Percentiles rank a stretch among this genome's conserved stretches.
Evolutionary conservation across 2,329 filamentous ascomycete species (phyloP).

Genomic region (Fusarium sp.): DNA sequence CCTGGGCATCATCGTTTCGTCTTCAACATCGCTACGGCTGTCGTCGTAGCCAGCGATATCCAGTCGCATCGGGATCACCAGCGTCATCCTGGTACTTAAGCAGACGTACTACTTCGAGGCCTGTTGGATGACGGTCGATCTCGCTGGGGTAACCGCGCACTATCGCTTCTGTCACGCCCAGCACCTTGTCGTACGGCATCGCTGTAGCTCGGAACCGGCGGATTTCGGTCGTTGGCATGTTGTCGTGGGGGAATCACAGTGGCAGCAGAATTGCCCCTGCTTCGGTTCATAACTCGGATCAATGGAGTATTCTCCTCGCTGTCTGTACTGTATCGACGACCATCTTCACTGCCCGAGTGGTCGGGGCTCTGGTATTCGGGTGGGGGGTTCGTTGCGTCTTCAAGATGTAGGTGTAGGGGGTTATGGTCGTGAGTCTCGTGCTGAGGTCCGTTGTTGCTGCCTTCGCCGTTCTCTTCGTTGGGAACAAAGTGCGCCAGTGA

Average conservation of each 20-base stretch:
- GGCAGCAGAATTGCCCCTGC: slow-evolving; percentile 60
- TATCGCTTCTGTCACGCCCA: slow-evolving; percentile 40
- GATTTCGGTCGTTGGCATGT: slow-evolving; percentile 47
- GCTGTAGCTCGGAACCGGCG: slow-evolving; percentile 86
- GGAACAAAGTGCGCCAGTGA: slow-evolving; percentile 87
- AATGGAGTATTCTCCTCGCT: slow-evolving; percentile 67
- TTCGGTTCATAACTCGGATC: slow-evolving; percentile 62
- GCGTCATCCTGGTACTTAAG: not conserved
- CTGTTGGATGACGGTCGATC: slow-evolving; percentile 21
- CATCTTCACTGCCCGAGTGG: slow-evolving; percentile 68
- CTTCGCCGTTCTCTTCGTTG: slow-evolving; percentile 76
- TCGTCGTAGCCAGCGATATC: not conserved
- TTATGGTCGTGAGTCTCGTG: slow-evolving; percentile 49
- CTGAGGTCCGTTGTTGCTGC: slow-evolving; percentile 43
- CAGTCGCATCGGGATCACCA: not conserved
- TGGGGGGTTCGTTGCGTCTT: slow-evolving; percentile 71
- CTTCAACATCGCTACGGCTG: slow-evolving; percentile 9
- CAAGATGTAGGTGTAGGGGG: slow-evolving; percentile 54
- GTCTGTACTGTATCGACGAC: slow-evolving; percentile 67
- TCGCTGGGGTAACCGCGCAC: slow-evolving; percentile 35
- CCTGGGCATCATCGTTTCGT: slow-evolving; percentile 18
- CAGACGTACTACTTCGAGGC: slow-evolving; percentile 34
- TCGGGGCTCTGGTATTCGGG: slow-evolving; percentile 77
- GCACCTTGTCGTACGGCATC: slow-evolving; percentile 72
- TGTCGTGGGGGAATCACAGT: slow-evolving; percentile 46